Conservation (phyloP, 1,284 basidiomycete genomes). For the Trametes versicolor region DNA sequence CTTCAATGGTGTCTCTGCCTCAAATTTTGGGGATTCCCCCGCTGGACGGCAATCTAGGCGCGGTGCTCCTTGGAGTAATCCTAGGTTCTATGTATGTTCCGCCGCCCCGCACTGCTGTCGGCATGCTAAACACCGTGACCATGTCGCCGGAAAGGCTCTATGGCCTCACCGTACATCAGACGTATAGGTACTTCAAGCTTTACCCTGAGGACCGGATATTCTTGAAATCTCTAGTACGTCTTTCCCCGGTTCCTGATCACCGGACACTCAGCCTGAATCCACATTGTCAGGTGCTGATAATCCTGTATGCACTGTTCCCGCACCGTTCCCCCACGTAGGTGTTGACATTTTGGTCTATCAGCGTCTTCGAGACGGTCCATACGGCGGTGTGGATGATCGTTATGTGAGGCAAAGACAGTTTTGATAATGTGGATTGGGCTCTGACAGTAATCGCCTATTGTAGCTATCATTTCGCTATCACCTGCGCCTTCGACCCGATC, state of each 20-base stretch:
- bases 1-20: constrained; percentile 3
- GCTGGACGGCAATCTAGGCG: constrained; percentile 15
- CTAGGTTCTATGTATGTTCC: constrained; percentile 13
- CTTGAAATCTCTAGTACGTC: constrained; percentile 1
- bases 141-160: constrained; percentile 4
- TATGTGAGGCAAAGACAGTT: constrained; percentile 5
- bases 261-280: not conserved
- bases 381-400: constrained; percentile 13
- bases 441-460: not conserved
- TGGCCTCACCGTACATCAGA: constrained; percentile 5
- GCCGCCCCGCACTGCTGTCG: not conserved
- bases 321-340: not conserved
- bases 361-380: constrained; percentile 17
- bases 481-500: constrained; percentile 5
- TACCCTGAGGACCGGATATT: not conserved
- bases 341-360: not conserved
- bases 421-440: no score
- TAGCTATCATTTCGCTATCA: constrained; percentile 17
- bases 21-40: constrained; percentile 11
- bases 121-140: constrained; percentile 20
- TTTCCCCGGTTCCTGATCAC: not conserved
- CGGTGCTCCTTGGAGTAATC: constrained; percentile 8
- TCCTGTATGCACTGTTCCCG: not conserved
- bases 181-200: constrained; percentile 3
- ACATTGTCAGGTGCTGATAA: not conserved